phyloP scores from a whole-genome alignment of 441 rosid species.

The Pelargonium cotyledonis region DNA sequence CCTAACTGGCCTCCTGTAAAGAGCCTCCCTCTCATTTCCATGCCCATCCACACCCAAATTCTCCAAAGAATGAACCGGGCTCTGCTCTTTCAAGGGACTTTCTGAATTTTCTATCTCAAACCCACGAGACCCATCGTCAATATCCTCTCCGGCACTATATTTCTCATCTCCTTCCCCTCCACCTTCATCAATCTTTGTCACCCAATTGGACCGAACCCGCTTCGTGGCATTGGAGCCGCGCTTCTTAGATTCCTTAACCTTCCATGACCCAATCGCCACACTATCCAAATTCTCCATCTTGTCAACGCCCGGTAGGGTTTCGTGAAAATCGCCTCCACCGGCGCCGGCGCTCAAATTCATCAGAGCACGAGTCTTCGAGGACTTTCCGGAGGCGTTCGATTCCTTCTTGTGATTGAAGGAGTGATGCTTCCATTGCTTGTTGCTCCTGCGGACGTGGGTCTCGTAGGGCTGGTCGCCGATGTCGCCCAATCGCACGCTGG shows the following conservation, averaged over 20 bases:
- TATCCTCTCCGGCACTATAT: conserved; percentile 28
- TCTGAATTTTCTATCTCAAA: conserved; percentile 40
- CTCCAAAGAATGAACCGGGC: conserved; percentile 45
- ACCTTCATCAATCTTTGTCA: conserved; percentile 33
- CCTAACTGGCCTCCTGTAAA: not conserved
- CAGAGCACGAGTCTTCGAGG: conserved; percentile 5
- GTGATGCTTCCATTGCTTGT: conserved; percentile 36
- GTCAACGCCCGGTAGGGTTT: not conserved
- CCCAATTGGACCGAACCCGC: conserved; percentile 50
- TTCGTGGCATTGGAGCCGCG: conserved; percentile 24
- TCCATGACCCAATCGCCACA: conserved; percentile 3
- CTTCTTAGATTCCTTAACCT: not conserved
- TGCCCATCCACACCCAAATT: conserved; percentile 36
- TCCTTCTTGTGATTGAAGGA: conserved; percentile 26
- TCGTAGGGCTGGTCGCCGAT: conserved; percentile 57
- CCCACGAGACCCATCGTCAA: conserved; percentile 27
- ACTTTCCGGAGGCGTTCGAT: conserved; percentile 27
- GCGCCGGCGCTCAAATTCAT: not conserved
- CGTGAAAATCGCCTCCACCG: too few species aligned
- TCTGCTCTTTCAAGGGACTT: conserved; percentile 33
- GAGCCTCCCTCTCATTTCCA: conserved; percentile 15
- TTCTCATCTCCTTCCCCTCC: conserved; percentile 31
- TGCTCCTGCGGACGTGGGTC: conserved; percentile 38
- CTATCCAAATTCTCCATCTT: conserved; percentile 1
- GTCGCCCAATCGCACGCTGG: conserved; percentile 71